Conservation (phyloP, 192 early-diverging fungal species). For the Gryganskiella cystojenkinii region DNA sequence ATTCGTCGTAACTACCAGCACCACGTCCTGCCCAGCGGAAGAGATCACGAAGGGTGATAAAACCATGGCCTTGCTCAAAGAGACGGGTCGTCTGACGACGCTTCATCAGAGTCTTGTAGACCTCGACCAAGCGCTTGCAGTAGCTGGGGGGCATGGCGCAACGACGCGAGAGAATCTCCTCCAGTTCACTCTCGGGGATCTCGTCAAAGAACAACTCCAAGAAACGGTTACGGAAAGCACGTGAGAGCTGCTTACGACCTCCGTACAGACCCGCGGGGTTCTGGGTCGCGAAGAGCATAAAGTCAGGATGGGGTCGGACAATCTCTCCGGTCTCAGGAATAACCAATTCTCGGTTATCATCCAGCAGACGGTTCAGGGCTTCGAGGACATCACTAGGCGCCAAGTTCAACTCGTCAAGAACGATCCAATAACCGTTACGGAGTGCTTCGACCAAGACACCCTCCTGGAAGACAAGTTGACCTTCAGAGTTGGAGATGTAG, state of each 20-base stretch:
- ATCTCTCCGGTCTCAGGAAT: constrained; percentile 97
- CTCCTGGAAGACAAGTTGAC: constrained; percentile 93
- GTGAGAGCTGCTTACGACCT: constrained; percentile 93
- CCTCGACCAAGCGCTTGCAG: constrained; percentile 84
- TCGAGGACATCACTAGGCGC: constrained; percentile 99
- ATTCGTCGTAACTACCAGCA: constrained; percentile 77
- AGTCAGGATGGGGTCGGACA: constrained; percentile 93
- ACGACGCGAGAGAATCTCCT: constrained; percentile 86
- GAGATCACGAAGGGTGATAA: constrained; percentile 95
- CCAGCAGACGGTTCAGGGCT: constrained; percentile 95
- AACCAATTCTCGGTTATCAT: constrained; percentile 97
- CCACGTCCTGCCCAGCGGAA: constrained; percentile 97
- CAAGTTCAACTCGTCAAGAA: constrained; percentile 98
- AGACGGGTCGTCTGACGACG: constrained; percentile 83
- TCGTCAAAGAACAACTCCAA: constrained; percentile 97
- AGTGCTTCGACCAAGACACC: constrained; percentile 95
- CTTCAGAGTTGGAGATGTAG: constrained; percentile 85
- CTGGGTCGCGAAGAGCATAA: constrained; percentile 99
- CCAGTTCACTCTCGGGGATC: constrained; percentile 92
- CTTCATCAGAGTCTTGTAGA: constrained; percentile 84
- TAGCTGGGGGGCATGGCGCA: constrained; percentile 91
- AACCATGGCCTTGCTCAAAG: constrained; percentile 94
- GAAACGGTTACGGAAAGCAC: constrained; percentile 98
- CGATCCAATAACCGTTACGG: constrained; percentile 96
- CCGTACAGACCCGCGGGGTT: constrained; percentile 99